phyloP scores from a whole-genome alignment of 495 filamentous ascomycete species.

The Lentithecium fluviatile region DNA sequence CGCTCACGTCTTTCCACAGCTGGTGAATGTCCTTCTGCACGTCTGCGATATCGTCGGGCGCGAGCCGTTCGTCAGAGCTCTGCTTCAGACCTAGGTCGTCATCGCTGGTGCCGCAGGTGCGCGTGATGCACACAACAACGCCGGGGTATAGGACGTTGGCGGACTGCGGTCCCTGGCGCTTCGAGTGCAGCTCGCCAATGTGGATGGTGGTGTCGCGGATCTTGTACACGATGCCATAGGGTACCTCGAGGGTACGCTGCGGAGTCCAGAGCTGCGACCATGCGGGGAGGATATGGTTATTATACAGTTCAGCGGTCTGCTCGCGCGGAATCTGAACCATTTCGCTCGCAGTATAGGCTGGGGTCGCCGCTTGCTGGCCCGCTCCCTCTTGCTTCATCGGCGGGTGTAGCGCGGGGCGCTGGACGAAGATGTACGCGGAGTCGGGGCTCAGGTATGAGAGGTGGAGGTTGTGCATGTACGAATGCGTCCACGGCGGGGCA shows the following conservation, averaged over 20 bases:
- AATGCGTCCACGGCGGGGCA: conserved; percentile 12
- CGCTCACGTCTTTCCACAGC: conserved; percentile 1
- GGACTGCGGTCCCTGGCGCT: background rate
- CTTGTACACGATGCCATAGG: conserved; percentile 1
- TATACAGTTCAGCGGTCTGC: conserved; percentile 11
- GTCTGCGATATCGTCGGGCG: background rate
- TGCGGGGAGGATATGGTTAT: background rate
- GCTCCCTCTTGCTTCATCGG: background rate
- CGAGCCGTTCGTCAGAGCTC: too few relatives aligned
- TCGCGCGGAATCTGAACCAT: conserved; percentile 17
- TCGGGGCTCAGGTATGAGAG: background rate
- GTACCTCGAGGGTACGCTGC: conserved; percentile 8
- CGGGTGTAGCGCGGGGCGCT: background rate
- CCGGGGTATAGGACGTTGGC: background rate
- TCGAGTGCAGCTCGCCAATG: conserved; percentile 10
- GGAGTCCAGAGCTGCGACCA: conserved; percentile 18
- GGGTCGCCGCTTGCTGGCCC: background rate
- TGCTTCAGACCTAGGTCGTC: background rate
- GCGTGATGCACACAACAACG: conserved; percentile 17
- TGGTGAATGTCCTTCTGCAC: background rate
- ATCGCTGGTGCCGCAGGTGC: background rate
- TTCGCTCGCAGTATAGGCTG: background rate
- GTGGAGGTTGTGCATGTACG: background rate
- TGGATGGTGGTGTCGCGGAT: conserved; percentile 9
- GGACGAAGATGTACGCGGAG: background rate